Evolutionary conservation across 768 basidiomycete genomes (phyloP).

Genomic region (Chalciporus sphaerocephalus): DNA sequence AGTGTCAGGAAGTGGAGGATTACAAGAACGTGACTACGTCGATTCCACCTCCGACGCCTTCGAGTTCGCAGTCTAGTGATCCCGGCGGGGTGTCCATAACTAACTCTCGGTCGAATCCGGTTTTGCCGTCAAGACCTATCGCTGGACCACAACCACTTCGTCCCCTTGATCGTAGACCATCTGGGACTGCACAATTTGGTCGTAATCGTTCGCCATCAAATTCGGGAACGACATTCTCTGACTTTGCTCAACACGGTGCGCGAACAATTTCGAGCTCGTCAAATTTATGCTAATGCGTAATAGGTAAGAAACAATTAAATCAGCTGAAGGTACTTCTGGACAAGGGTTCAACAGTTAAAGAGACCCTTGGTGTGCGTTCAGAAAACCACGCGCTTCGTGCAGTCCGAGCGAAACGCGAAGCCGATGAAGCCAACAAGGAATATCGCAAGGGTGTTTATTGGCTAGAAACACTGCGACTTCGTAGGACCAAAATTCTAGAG

Average conservation of each 20-base stretch:
- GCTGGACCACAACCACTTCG: conserved; percentile 71
- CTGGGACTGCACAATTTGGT: conserved; percentile 47
- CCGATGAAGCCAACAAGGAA: conserved; percentile 91
- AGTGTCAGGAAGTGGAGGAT: conserved; percentile 88
- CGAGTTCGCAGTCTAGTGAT: conserved; percentile 34
- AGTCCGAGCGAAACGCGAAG: conserved; percentile 82
- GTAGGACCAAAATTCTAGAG: conserved; percentile 76
- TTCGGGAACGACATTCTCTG: conserved; percentile 77
- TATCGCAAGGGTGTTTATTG: conserved; percentile 88
- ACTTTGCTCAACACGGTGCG: conserved; percentile 78
- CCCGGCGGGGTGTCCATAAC: conserved; percentile 25
- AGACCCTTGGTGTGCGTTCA: conserved; percentile 50
- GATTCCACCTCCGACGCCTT: conserved; percentile 26
- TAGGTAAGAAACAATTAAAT: conserved; percentile 83
- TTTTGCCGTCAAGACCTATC: conserved; percentile 44
- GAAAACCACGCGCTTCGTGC: conserved; percentile 67
- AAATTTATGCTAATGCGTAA: not conserved
- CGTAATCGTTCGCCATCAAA: conserved; percentile 77
- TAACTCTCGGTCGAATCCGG: conserved; percentile 43
- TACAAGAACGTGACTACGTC: conserved; percentile 48
- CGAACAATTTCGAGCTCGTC: not conserved
- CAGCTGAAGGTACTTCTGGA: conserved; percentile 84
- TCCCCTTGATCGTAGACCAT: conserved; percentile 71
- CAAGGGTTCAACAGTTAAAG: conserved; percentile 64
- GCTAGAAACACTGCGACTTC: conserved; percentile 84